A percentile compares a stretch with the other conserved stretches of the same genome.
These are phyloP conservation scores for Thuidium tamariscinum DNA, from an alignment of 225 moss, liverwort and hornwort genomes.

Conservation along the genomic window DNA sequence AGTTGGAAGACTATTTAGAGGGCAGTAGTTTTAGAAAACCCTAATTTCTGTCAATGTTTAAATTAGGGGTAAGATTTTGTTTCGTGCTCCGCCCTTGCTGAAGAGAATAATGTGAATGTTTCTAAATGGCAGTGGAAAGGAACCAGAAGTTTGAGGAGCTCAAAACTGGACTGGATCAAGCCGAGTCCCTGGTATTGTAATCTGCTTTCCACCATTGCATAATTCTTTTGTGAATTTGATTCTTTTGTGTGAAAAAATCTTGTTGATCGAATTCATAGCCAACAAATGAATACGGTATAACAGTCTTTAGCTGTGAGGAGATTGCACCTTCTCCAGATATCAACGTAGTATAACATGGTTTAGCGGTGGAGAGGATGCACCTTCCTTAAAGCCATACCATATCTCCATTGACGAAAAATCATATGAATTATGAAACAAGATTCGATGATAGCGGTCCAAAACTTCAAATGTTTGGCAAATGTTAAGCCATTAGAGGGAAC, in stretches of 20 bases:
- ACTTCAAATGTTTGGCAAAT: background rate
- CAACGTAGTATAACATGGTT: background rate
- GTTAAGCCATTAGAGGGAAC: background rate
- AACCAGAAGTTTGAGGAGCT: constrained; percentile 83
- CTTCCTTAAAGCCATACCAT: background rate
- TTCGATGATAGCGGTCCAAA: background rate
- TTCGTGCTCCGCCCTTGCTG: background rate
- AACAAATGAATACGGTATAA: background rate
- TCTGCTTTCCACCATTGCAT: background rate
- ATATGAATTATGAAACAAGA: background rate
- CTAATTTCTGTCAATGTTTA: background rate
- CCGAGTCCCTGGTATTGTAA: constrained; percentile 62
- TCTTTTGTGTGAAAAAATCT: background rate
- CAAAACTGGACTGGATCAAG: constrained; percentile 74
- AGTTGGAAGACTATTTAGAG: background rate
- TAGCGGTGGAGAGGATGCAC: background rate
- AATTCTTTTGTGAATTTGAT: background rate
- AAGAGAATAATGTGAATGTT: background rate
- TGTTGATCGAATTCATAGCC: background rate
- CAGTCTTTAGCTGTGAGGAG: background rate
- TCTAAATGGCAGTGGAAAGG: constrained; percentile 53
- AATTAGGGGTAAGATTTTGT: background rate
- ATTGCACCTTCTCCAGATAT: background rate
- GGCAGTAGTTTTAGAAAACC: background rate
- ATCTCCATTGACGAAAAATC: too few species aligned